Percentiles rank a stretch among this genome's conserved stretches.
phyloP scores from a whole-genome alignment of 768 basidiomycete species.

The Pholiota molesta region DNA sequence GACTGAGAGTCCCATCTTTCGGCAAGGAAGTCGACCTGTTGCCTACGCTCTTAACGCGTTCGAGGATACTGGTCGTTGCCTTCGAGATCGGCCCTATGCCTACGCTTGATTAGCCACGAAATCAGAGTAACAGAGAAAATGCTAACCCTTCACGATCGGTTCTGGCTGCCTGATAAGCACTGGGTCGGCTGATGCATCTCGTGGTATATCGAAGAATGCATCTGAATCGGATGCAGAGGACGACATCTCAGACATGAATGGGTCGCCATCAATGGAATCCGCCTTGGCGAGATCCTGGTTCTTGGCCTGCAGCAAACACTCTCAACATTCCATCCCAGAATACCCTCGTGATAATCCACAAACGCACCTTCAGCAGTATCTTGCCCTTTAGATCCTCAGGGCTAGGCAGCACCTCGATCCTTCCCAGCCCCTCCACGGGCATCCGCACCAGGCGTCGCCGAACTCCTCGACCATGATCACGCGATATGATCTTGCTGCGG shows the following conservation, averaged over 20 bases:
- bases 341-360: not conserved
- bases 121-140: not conserved
- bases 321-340: not conserved
- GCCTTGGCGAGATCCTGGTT: conserved; percentile 74
- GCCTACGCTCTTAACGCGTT: conserved; percentile 6
- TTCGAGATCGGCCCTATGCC: not conserved
- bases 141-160: not conserved
- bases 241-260: conserved; percentile 5
- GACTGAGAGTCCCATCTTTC: not conserved
- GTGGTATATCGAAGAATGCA: not conserved
- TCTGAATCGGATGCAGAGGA: conserved; percentile 9
- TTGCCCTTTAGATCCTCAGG: conserved; percentile 80
- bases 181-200: not conserved
- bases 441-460: conserved; percentile 44
- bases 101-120: not conserved
- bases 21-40: not conserved
- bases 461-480: conserved; percentile 65
- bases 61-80: not conserved
- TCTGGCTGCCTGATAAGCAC: not conserved
- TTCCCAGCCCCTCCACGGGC: conserved; percentile 44
- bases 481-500: conserved; percentile 82
- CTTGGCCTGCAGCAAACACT: conserved; percentile 55
- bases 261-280: conserved; percentile 2
- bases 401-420: conserved; percentile 70
- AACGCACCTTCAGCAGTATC: conserved; percentile 79